Conservation (phyloP, 495 filamentous ascomycete species). For the Penicillium subrubescens region DNA sequence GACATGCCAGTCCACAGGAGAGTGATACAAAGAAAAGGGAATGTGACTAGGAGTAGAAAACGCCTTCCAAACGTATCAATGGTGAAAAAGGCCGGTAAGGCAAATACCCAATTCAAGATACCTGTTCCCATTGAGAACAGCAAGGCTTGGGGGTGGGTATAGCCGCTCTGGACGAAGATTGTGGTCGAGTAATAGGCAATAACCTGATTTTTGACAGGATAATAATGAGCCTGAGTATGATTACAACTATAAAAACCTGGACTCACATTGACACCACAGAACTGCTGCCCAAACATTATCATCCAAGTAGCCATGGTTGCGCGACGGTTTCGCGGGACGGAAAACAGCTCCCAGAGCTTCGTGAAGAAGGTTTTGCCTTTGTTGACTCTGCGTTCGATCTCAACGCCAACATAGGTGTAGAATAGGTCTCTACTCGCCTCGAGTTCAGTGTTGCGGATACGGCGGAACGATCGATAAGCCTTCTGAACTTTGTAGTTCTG, state of each 20-base stretch:
- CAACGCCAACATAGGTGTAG: slow-evolving; percentile 52
- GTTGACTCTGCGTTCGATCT: slow-evolving; percentile 48
- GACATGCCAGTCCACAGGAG: slow-evolving; percentile 61
- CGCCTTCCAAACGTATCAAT: slow-evolving; percentile 68
- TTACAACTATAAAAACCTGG: not conserved
- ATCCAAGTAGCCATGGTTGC: slow-evolving; percentile 54
- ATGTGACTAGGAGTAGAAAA: slow-evolving; percentile 63
- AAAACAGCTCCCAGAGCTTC: slow-evolving; percentile 56
- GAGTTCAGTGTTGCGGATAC: slow-evolving; percentile 35
- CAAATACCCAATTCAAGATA: slow-evolving; percentile 65
- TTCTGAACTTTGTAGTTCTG: slow-evolving; percentile 52
- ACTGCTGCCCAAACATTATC: slow-evolving; percentile 56
- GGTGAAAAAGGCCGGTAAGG: slow-evolving; percentile 67
- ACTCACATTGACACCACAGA: slow-evolving; percentile 51
- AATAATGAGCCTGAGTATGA: not conserved
- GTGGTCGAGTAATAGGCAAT: slow-evolving; percentile 58
- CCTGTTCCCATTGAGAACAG: slow-evolving; percentile 65
- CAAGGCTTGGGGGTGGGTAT: slow-evolving; percentile 47
- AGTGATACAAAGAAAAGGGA: slow-evolving; percentile 7
- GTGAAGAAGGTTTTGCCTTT: slow-evolving; percentile 49
- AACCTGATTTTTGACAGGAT: slow-evolving; percentile 7
- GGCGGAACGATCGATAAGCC: slow-evolving; percentile 45
- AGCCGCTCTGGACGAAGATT: slow-evolving; percentile 56
- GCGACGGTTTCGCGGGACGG: slow-evolving; percentile 54
- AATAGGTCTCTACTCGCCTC: slow-evolving; percentile 57